Evolutionary conservation across 2,329 filamentous ascomycete genomes (phyloP).

Genomic region (Stromatinia cepivora): DNA sequence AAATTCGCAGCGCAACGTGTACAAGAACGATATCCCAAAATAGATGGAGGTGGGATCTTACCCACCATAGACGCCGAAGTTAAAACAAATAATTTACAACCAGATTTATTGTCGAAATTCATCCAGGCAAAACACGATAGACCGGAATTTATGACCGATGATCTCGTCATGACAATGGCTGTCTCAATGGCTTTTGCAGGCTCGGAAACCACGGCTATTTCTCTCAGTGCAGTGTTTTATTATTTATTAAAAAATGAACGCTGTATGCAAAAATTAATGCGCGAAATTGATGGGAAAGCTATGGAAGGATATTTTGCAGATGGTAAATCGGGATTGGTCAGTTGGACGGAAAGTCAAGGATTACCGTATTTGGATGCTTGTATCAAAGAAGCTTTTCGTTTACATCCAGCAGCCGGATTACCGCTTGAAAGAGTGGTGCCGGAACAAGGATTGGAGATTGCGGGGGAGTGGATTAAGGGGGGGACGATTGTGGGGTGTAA

Average conservation of each 20-base stretch:
- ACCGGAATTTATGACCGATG: constrained; percentile 70
- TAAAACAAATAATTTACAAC: constrained; percentile 41
- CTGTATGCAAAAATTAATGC: constrained; percentile 55
- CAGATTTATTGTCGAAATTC: constrained; percentile 71
- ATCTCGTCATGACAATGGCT: constrained; percentile 68
- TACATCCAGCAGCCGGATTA: constrained; percentile 73
- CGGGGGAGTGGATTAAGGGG: constrained; percentile 61
- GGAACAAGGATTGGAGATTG: constrained; percentile 60
- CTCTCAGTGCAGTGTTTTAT: constrained; percentile 70
- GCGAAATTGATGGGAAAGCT: constrained; percentile 63
- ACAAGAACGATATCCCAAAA: constrained; percentile 56
- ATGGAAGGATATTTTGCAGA: constrained; percentile 53
- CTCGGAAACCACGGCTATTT: constrained; percentile 78
- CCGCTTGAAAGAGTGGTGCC: constrained; percentile 74
- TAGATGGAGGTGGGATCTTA: constrained; percentile 23
- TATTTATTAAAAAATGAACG: constrained; percentile 65
- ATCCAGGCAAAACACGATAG: constrained; percentile 65
- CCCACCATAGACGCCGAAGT: constrained; percentile 29
- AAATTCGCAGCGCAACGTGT: constrained; percentile 69
- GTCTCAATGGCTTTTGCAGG: constrained; percentile 74
- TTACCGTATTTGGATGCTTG: constrained; percentile 76
- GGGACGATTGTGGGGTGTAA: constrained; percentile 75
- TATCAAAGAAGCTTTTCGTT: constrained; percentile 74
- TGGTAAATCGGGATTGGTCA: constrained; percentile 59
- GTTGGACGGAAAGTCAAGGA: constrained; percentile 67